Conservation (phyloP, 331 rosid species). For the Malus hybrid region DNA sequence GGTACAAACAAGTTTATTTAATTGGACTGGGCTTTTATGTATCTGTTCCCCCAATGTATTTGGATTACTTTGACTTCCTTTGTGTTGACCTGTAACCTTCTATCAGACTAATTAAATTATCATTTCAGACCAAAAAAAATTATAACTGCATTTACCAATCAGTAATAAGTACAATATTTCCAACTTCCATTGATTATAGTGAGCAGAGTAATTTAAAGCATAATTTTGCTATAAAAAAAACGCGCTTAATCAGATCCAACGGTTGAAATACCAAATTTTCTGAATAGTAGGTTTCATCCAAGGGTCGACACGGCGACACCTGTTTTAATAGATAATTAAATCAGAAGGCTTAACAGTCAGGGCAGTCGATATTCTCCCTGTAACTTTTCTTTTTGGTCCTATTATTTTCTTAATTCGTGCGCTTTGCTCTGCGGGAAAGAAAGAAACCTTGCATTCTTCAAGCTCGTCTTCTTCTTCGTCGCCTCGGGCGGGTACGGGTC, state of each 20-base stretch:
- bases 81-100: too few relatives aligned
- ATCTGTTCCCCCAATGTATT: too few relatives aligned
- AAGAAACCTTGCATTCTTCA: not conserved
- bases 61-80: too few relatives aligned
- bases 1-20: too few relatives aligned
- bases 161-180: too few relatives aligned
- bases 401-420: not conserved
- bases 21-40: too few relatives aligned
- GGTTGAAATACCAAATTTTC: not conserved
- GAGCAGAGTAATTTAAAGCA: too few relatives aligned
- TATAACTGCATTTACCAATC: too few relatives aligned
- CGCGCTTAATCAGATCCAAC: not conserved
- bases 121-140: too few relatives aligned
- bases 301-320: not conserved
- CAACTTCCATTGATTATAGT: too few relatives aligned
- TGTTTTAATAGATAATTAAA: not conserved
- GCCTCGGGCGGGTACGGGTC: not conserved
- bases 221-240: too few relatives aligned
- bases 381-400: not conserved
- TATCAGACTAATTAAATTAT: too few relatives aligned
- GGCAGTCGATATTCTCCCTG: not conserved
- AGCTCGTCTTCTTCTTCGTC: not conserved
- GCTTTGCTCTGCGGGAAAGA: not conserved
- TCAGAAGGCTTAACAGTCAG: not conserved
- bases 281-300: not conserved